Percentiles rank a stretch among this genome's conserved stretches.
These are phyloP conservation scores for Rubroboletus pulcherrimus DNA, from an alignment of 768 basidiomycete species.

Conservation along the genomic window DNA sequence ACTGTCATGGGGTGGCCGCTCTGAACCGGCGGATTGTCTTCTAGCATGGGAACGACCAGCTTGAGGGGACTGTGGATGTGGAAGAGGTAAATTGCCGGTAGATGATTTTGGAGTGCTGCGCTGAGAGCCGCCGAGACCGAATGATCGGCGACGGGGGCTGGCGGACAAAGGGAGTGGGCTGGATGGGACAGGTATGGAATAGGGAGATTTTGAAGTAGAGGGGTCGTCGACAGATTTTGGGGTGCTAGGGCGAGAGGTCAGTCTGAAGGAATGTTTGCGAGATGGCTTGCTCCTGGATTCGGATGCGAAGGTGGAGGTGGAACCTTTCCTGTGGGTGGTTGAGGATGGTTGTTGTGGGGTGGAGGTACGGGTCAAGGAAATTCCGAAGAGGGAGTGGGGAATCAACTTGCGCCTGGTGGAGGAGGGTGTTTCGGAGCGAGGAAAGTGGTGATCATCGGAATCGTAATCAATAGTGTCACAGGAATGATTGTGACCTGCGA, in stretches of 20 bases:
- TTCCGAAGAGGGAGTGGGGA: conserved; percentile 27
- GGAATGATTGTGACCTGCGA: conserved; percentile 12
- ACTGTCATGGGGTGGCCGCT: conserved; percentile 30
- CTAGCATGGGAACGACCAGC: conserved; percentile 22
- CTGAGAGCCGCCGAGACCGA: conserved; percentile 28
- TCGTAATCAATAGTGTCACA: conserved; percentile 11
- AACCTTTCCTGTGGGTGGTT: conserved; percentile 20
- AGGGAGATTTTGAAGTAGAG: conserved; percentile 15
- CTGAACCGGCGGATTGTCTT: conserved; percentile 29
- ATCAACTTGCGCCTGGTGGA: conserved; percentile 22
- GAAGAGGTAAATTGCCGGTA: conserved; percentile 25
- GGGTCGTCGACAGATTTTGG: conserved; percentile 27
- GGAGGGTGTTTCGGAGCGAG: conserved; percentile 30
- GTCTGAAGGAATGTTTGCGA: conserved; percentile 31
- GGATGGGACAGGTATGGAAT: conserved; percentile 28
- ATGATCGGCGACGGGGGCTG: conserved; percentile 32
- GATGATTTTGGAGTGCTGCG: conserved; percentile 30
- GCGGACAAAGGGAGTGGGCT: conserved; percentile 31
- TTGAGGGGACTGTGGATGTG: conserved; percentile 12
- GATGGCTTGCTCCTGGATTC: conserved; percentile 14
- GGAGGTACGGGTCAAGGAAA: conserved; percentile 24
- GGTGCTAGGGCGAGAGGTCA: conserved; percentile 28
- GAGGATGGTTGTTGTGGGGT: conserved; percentile 15
- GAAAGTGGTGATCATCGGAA: conserved; percentile 17
- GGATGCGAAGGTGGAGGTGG: conserved; percentile 23